A percentile compares a stretch with the other conserved stretches of the same genome.
phyloP scores from a whole-genome alignment of 768 basidiomycete species.

The Kwoniella pini region DNA sequence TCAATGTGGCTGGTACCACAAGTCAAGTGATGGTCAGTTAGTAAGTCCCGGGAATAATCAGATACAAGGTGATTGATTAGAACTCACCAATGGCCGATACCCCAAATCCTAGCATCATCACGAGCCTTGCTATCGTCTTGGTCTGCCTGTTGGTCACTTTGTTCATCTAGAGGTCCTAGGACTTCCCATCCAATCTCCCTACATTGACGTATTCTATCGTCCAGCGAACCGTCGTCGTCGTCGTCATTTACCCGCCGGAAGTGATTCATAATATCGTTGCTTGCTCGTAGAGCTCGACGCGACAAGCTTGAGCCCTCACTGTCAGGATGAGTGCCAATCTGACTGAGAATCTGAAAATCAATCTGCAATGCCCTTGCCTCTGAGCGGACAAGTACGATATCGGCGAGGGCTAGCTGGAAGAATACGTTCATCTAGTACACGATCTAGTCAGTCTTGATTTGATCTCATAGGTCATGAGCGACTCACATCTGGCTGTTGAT shows the following conservation, averaged over 20 bases:
- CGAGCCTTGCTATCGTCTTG: not conserved
- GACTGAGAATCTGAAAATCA: constrained; percentile 29
- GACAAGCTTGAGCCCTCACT: constrained; percentile 13
- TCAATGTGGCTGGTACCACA: constrained; percentile 70
- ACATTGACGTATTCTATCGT: constrained; percentile 47
- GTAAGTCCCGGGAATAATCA: too few relatives aligned
- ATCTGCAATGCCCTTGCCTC: constrained; percentile 15
- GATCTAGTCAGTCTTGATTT: not conserved
- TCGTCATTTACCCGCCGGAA: constrained; percentile 57
- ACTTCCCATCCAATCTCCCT: constrained; percentile 68
- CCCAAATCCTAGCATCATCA: constrained; percentile 65
- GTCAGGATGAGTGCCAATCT: constrained; percentile 16
- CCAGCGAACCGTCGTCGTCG: constrained; percentile 4
- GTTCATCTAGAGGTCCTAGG: constrained; percentile 8
- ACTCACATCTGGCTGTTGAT: constrained; percentile 47
- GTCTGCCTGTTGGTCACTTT: not conserved
- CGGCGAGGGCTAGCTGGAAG: constrained; percentile 14
- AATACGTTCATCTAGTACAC: constrained; percentile 9
- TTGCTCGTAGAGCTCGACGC: constrained; percentile 44
- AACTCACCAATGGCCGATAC: constrained; percentile 63
- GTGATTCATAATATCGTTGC: constrained; percentile 74
- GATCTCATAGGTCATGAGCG: not conserved
- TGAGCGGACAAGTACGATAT: constrained; percentile 9
- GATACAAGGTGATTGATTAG: too few relatives aligned
- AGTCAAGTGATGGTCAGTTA: too few relatives aligned